Percentiles rank a stretch among this genome's conserved stretches.
Conservation (phyloP, 2,329 filamentous ascomycete species). For the Annulohypoxylon truncatum region DNA sequence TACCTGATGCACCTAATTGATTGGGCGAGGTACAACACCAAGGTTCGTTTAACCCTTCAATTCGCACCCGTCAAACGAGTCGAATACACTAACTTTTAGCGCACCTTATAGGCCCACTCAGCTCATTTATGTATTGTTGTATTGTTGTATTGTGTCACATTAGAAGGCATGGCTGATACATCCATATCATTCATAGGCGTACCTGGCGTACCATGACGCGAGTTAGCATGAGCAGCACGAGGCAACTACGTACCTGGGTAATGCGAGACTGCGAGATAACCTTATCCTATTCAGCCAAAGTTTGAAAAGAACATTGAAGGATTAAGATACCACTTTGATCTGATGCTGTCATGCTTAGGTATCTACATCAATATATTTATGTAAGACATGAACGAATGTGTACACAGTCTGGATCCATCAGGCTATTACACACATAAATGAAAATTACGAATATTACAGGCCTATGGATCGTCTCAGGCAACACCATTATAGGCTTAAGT, state of each 20-base stretch:
- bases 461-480: slow-evolving; percentile 13
- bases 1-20: slow-evolving; percentile 4
- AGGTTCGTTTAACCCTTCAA: background rate
- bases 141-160: slow-evolving; percentile 5
- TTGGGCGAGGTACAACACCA: slow-evolving; percentile 14
- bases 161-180: background rate
- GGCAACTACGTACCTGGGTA: background rate
- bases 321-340: background rate
- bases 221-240: background rate
- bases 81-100: slow-evolving; percentile 18
- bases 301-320: background rate
- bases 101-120: slow-evolving; percentile 9
- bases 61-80: slow-evolving; percentile 1
- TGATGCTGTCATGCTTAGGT: background rate
- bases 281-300: background rate
- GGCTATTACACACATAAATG: background rate
- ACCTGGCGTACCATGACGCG: background rate
- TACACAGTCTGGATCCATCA: background rate
- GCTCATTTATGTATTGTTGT: background rate
- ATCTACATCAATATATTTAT: background rate
- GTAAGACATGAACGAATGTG: background rate
- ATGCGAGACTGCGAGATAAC: too few species aligned
- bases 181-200: background rate
- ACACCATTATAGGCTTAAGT: slow-evolving; percentile 6
- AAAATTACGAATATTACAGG: slow-evolving; percentile 3